Conservation (phyloP, 164 flowering plant genomes). For the Amborella trichopoda region DNA sequence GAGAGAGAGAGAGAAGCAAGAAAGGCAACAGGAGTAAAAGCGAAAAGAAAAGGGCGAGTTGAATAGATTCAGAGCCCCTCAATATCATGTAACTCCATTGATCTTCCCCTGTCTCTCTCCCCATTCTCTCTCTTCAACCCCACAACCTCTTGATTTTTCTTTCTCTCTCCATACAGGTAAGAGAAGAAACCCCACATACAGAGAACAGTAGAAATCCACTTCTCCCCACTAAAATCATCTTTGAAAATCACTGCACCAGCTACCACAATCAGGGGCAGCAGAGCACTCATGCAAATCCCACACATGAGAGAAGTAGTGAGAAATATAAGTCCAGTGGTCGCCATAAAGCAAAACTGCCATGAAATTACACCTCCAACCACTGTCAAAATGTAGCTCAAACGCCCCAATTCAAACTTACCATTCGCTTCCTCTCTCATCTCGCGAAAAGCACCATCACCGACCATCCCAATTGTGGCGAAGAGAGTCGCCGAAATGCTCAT, state of each 20-base stretch:
- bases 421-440: conserved; percentile 39
- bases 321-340: conserved; percentile 76
- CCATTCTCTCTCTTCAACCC: too few relatives aligned
- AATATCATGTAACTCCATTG: too few relatives aligned
- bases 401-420: conserved; percentile 29
- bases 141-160: conserved; percentile 9
- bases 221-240: conserved; percentile 43
- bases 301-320: conserved; percentile 58
- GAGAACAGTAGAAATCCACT: conserved; percentile 51
- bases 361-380: conserved; percentile 25
- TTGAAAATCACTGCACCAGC: conserved; percentile 52
- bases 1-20: too few relatives aligned
- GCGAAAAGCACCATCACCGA: conserved; percentile 26
- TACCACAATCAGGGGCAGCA: conserved; percentile 49
- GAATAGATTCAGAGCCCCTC: too few relatives aligned
- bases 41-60: too few relatives aligned
- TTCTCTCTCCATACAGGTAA: conserved; percentile 52
- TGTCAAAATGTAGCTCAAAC: conserved; percentile 27
- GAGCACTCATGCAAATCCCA: conserved; percentile 77
- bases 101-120: too few relatives aligned
- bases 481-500: conserved; percentile 48
- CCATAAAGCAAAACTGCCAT: conserved; percentile 79
- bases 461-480: conserved; percentile 59
- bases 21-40: too few relatives aligned
- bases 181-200: conserved; percentile 76